A percentile compares a stretch with the other conserved stretches of the same genome.
Evolutionary conservation across 345 rosid species (phyloP).

Genomic region (Limnanthes douglasii): DNA sequence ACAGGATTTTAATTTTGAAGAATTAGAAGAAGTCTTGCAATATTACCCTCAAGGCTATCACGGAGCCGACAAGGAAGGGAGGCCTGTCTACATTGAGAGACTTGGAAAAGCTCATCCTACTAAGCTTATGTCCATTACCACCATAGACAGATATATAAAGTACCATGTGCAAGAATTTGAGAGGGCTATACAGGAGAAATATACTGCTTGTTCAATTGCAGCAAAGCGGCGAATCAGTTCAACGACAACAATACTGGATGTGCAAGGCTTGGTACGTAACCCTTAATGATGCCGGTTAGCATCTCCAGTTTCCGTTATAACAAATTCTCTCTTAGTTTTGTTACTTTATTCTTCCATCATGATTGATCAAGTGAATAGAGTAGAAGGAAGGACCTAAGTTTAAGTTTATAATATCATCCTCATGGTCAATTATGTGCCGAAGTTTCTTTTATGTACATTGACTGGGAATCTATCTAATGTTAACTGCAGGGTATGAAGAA

Average conservation of each 20-base stretch:
- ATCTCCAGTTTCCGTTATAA: no score
- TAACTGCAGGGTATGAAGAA: conserved; percentile 89
- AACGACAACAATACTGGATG: conserved; percentile 84
- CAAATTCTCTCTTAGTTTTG: no score
- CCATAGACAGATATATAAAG: conserved; percentile 63
- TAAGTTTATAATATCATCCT: neutral
- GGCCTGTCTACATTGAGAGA: conserved; percentile 87
- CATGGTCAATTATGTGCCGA: no score
- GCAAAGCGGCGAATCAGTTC: conserved; percentile 65
- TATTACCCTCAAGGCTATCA: conserved; percentile 96
- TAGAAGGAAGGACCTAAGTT: neutral
- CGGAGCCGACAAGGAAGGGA: conserved; percentile 94
- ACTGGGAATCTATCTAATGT: no score
- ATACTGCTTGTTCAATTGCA: conserved; percentile 89
- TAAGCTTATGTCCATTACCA: conserved; percentile 73
- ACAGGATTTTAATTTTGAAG: conserved; percentile 87
- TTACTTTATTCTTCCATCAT: no score
- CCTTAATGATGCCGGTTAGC: neutral
- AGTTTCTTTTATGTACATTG: no score
- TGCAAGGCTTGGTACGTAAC: conserved; percentile 63
- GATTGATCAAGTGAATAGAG: no score
- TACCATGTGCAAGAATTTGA: conserved; percentile 98
- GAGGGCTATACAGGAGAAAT: conserved; percentile 69
- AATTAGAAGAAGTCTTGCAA: conserved; percentile 81
- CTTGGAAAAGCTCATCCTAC: conserved; percentile 90